These are phyloP conservation scores for Ciborinia camelliae DNA, from an alignment of 2,329 filamentous ascomycete genomes.

Conservation along the genomic window DNA sequence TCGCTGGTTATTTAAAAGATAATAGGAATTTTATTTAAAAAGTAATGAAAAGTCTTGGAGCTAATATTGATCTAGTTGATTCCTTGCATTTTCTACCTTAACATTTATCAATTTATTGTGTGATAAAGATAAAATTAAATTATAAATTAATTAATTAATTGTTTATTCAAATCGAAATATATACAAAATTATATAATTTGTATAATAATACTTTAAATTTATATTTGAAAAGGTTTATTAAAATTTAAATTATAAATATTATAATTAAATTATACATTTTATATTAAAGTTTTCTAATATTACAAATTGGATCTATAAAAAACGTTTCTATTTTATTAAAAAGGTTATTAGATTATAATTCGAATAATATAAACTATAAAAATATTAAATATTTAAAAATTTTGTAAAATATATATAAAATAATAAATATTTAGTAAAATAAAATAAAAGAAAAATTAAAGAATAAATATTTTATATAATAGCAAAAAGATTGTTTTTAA, in stretches of 20 bases:
- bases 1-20: too few relatives aligned
- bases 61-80: too few relatives aligned
- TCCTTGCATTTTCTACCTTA: too few relatives aligned
- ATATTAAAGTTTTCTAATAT: background rate
- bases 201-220: background rate
- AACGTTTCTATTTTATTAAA: background rate
- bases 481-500: background rate
- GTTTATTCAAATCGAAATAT: background rate
- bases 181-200: background rate
- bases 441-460: background rate
- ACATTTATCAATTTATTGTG: background rate
- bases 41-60: too few relatives aligned
- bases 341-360: background rate
- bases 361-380: background rate
- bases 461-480: background rate
- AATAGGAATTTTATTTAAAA: too few relatives aligned
- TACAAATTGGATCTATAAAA: background rate
- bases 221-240: background rate
- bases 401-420: constrained; percentile 5
- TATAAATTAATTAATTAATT: background rate
- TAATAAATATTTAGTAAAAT: background rate
- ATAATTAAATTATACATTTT: background rate
- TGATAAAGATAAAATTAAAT: background rate
- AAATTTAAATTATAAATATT: background rate
- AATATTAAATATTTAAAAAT: background rate